Evolutionary conservation across 306 rosid species (phyloP), one percentile per base, ranked within the genome.

Genomic region (Canavalia gladiata): DNA sequence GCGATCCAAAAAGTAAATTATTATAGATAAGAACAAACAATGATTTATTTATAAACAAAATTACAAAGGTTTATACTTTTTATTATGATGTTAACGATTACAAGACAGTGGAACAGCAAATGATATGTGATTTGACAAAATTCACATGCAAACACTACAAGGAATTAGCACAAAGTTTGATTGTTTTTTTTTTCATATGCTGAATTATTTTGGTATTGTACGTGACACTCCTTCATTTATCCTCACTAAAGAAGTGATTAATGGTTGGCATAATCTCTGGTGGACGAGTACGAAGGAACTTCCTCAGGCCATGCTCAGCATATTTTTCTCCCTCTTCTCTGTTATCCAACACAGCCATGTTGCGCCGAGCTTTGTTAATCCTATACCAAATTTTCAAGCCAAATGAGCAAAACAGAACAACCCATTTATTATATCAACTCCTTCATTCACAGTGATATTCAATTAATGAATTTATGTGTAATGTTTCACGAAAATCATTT

Each of bases 231-330:
- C 18, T 73, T 88, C 57, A 89, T 69, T 90, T 77, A 7, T 88
- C 88, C 55, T 90, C 68, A 6, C 93, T 90, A 79, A 95, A 95
- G 84, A 90, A 92, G 64, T 62, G 90, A 33, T 95, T 95, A 81
- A 95, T 84, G 45, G 92, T 0, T 0, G 98, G 97, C 97, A 95
- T 92, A 80, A 95, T 29, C 74, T 95, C 91, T 0, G 97, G 97
- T 11, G 85, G 92, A 5, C 92, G 89, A 43, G 95, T 95, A 6
- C 98, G 93, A 42, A 95, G 95, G 83, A 89, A 95, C 74, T 31
- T 92, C 79, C 98, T 88, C 33, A 95, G 79, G 1, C 90, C 62
- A 71, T 95, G 98, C 74, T 95, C 90, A 0, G 86, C 85, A 25
- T 95, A 95, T 79, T 68, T 88, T 83, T 92, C 91, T 78, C 98